These are phyloP conservation scores for Knoxdaviesia capensis DNA, from an alignment of 2,329 filamentous ascomycete species.

Conservation along the genomic window DNA sequence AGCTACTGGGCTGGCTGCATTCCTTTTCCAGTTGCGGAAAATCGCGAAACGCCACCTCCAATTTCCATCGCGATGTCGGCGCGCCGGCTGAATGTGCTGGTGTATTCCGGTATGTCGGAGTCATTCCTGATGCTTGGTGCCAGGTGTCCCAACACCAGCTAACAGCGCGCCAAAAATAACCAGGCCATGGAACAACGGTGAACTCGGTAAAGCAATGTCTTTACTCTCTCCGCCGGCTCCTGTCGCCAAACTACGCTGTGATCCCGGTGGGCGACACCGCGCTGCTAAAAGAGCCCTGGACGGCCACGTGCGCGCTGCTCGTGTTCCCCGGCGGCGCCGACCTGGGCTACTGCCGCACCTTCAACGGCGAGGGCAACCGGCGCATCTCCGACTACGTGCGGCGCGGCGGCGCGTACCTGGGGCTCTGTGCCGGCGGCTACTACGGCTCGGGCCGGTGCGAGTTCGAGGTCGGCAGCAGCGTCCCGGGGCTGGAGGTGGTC, in stretches of 20 bases:
- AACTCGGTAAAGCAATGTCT: slow-evolving; percentile 83
- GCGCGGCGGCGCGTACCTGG: slow-evolving; percentile 67
- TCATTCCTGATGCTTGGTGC: not conserved
- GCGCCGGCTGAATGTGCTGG: slow-evolving; percentile 70
- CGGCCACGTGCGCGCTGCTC: slow-evolving; percentile 64
- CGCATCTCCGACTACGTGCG: slow-evolving; percentile 73
- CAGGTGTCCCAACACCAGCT: not conserved
- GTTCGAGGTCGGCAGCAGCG: slow-evolving; percentile 63
- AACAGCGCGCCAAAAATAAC: not conserved
- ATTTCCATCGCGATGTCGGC: slow-evolving; percentile 29
- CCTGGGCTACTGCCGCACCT: slow-evolving; percentile 66
- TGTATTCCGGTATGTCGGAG: slow-evolving; percentile 56
- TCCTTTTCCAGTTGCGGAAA: no score
- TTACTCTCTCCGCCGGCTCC: slow-evolving; percentile 64
- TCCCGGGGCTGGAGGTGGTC: slow-evolving; percentile 57
- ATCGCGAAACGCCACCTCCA: no score
- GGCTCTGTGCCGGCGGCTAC: slow-evolving; percentile 88
- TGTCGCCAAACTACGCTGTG: slow-evolving; percentile 83
- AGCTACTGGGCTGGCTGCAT: no score
- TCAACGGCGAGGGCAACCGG: slow-evolving; percentile 78
- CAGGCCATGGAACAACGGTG: slow-evolving; percentile 67
- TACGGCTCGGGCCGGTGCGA: slow-evolving; percentile 69
- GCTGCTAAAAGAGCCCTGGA: slow-evolving; percentile 83
- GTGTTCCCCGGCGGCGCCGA: slow-evolving; percentile 93
- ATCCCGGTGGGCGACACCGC: slow-evolving; percentile 62